A percentile compares a stretch with the other conserved stretches of the same genome.
Evolutionary conservation across 2,329 filamentous ascomycete genomes (phyloP).

Genomic region (Rachicladosporium sp.): DNA sequence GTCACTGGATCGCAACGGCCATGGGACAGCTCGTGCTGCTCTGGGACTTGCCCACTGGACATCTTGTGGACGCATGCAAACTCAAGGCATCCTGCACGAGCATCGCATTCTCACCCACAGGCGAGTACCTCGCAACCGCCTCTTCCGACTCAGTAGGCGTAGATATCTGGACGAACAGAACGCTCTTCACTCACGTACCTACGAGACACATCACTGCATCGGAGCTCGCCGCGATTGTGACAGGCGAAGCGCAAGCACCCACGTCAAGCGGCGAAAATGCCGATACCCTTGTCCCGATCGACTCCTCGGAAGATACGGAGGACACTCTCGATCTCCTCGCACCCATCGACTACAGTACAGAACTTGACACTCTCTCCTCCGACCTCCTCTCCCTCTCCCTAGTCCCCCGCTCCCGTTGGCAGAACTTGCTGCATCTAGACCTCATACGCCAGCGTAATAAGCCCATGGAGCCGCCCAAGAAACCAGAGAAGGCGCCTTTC

Average conservation of each 20-base stretch:
- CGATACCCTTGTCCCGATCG: conserved; percentile 61
- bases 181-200: conserved; percentile 77
- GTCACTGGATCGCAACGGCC: conserved; percentile 83
- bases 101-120: conserved; percentile 76
- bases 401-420: conserved; percentile 84
- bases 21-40: conserved; percentile 71
- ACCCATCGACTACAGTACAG: conserved; percentile 35
- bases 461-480: conserved; percentile 80
- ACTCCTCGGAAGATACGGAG: conserved; percentile 47
- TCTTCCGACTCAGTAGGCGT: conserved; percentile 73
- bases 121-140: conserved; percentile 87
- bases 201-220: conserved; percentile 73
- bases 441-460: conserved; percentile 86
- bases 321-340: conserved; percentile 41
- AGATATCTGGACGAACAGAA: conserved; percentile 92
- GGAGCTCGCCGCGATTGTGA: conserved; percentile 52
- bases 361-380: conserved; percentile 44
- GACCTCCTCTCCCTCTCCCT: conserved; percentile 82
- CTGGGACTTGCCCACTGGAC: conserved; percentile 92
- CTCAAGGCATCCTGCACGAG: conserved; percentile 69
- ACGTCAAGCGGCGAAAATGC: conserved; percentile 76
- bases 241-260: conserved; percentile 34
- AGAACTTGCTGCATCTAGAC: conserved; percentile 85
- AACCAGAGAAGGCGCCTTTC: conserved; percentile 88
- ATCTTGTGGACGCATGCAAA: conserved; percentile 84